These are phyloP conservation scores for Ilex asprella DNA, from an alignment of 257 asterid species.

Conservation along the genomic window DNA sequence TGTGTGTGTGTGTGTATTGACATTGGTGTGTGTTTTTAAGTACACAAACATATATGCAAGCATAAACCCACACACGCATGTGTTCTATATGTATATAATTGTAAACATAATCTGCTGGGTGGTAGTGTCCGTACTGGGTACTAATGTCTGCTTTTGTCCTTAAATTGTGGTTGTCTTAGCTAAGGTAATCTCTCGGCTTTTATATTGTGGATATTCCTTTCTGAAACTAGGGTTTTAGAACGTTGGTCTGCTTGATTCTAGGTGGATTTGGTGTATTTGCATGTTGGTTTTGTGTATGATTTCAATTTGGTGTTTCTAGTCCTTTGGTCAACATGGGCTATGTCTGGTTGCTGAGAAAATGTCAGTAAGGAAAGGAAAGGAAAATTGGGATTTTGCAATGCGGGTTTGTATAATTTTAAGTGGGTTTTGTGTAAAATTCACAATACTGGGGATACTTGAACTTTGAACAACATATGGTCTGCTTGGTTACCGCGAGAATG, in stretches of 20 bases:
- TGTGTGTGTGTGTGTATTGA: no score
- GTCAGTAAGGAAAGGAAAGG: not conserved
- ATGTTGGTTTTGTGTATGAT: conserved; percentile 10
- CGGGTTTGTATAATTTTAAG: not conserved
- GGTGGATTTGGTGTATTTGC: conserved; percentile 13
- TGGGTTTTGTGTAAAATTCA: not conserved
- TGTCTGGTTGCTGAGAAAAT: not conserved
- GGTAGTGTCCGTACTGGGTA: no score
- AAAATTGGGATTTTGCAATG: not conserved
- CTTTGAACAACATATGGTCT: no score
- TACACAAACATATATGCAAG: no score
- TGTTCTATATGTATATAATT: no score
- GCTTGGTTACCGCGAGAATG: not conserved
- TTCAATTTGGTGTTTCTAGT: not conserved
- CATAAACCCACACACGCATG: no score
- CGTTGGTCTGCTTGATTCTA: not conserved
- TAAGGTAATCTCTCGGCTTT: not conserved
- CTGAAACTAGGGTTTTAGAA: conserved; percentile 4
- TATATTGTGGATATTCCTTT: not conserved
- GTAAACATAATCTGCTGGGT: no score
- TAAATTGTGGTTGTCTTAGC: no score
- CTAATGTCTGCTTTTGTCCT: no score
- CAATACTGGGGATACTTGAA: not conserved
- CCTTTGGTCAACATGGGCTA: not conserved
- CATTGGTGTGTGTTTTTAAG: no score